Evolutionary conservation across 305 asterid species (phyloP).

Genomic region (Fraxinus dipetala): DNA sequence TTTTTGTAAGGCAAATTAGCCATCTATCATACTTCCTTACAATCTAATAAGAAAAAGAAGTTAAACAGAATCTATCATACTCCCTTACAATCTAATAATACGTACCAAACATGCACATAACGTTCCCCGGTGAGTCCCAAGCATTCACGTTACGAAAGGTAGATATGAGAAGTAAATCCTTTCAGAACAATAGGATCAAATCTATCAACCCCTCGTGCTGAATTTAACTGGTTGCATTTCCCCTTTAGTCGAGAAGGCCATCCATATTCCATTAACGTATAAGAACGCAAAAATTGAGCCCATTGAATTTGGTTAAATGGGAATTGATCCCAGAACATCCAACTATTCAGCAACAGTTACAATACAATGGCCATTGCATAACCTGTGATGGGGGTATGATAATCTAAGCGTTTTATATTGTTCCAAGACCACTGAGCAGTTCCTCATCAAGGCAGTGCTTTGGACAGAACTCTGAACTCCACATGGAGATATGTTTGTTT

Average conservation of each 20-base stretch:
- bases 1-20: neutral
- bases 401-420: neutral
- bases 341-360: neutral
- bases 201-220: neutral
- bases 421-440: neutral
- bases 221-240: neutral
- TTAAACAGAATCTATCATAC: no score
- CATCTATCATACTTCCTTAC: neutral
- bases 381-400: neutral
- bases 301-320: neutral
- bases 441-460: neutral
- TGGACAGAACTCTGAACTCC: neutral
- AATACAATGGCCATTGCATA: neutral
- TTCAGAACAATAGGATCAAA: neutral
- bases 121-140: no score
- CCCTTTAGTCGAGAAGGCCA: neutral
- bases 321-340: neutral
- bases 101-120: neutral
- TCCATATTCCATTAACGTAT: neutral
- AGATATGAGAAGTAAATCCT: neutral
- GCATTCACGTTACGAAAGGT: no score
- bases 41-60: no score
- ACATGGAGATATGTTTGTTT: neutral
- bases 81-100: neutral
- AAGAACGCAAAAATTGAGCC: neutral